phyloP scores from a whole-genome alignment of 1,284 basidiomycete species.

The Boletus mariae region DNA sequence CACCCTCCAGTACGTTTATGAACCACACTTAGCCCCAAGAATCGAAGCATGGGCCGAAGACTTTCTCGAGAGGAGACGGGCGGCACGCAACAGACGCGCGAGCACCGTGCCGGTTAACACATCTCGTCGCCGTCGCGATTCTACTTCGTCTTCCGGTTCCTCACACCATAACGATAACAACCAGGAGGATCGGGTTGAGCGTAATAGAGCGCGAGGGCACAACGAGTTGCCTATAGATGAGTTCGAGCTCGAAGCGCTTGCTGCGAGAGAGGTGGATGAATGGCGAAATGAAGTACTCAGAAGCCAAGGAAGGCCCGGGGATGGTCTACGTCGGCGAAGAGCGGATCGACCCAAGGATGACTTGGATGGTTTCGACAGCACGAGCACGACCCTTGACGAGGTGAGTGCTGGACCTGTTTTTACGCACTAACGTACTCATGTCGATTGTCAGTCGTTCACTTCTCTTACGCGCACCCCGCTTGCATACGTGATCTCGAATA shows the following conservation, averaged over 20 bases:
- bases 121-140: constrained; percentile 11
- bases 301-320: constrained; percentile 18
- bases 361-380: constrained; percentile 21
- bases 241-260: constrained; percentile 51
- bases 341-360: constrained; percentile 5
- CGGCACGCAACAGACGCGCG: constrained; percentile 28
- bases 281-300: constrained; percentile 47
- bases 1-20: constrained; percentile 50
- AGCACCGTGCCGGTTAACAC: constrained; percentile 24
- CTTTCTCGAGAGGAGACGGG: constrained; percentile 40
- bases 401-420: constrained; percentile 29
- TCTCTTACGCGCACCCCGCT: constrained; percentile 43
- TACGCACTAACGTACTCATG: background rate
- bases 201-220: constrained; percentile 1
- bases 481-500: constrained; percentile 45
- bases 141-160: constrained; percentile 15
- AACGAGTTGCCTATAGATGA: constrained; percentile 12
- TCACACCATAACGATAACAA: constrained; percentile 4
- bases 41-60: constrained; percentile 51
- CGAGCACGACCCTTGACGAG: constrained; percentile 40
- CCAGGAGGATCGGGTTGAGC: constrained; percentile 11
- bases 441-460: constrained; percentile 36
- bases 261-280: constrained; percentile 46
- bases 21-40: constrained; percentile 57
- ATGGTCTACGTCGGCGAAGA: constrained; percentile 17